Evolutionary conservation across 306 rosid genomes (phyloP), one percentile per base, ranked within the genome.

Genomic region (Trifolium repens): DNA sequence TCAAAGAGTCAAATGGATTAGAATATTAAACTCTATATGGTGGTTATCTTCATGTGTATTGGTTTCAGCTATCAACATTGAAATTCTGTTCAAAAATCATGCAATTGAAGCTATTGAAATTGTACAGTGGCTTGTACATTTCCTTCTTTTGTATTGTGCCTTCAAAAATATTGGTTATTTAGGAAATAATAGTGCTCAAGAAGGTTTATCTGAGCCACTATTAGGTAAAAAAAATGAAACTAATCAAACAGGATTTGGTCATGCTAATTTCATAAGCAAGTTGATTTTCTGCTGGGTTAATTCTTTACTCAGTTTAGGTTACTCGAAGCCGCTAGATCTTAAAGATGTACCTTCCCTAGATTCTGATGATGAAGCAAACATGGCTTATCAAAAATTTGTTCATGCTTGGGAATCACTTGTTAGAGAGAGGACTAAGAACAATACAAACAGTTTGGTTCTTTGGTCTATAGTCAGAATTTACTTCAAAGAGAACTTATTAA

Each of bases 101-200:
- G 58, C 7, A 16, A 52, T 52, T 52, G 11, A 52, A 52, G 16
- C 17, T n/a, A 7, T 81, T n/a, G 88, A 88, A 44, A n/a, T 80
- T 13, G 58, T 78, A 37, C 58, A 55, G 40, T 90, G 91, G 91
- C 79, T 79, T 40, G 73, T 62, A 17, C 74, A 63, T 72, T 67
- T 90, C 9, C 69, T 88, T 11, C 91, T 88, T 76, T 43, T 85
- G 12, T 49, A 85, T 16, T 85, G 88, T 78, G 86, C 88, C 67
- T 57, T 79, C 62, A 75, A 74, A 81, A 83, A 85, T 69, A 32
- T 75, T 35, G 74, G 53, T 60, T 69, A 62, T 65, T 54, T 76
- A 10, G 40, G 73, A 24, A 50, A 77, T 60, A 67, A 68, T 15
- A 55, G 58, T 17, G 43, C 8, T 12, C 77, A 47, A 40, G 77